Evolutionary conservation across 495 filamentous ascomycete species (phyloP), one percentile per base, ranked within the genome.

Genomic region (Pyrenula massariospora): DNA sequence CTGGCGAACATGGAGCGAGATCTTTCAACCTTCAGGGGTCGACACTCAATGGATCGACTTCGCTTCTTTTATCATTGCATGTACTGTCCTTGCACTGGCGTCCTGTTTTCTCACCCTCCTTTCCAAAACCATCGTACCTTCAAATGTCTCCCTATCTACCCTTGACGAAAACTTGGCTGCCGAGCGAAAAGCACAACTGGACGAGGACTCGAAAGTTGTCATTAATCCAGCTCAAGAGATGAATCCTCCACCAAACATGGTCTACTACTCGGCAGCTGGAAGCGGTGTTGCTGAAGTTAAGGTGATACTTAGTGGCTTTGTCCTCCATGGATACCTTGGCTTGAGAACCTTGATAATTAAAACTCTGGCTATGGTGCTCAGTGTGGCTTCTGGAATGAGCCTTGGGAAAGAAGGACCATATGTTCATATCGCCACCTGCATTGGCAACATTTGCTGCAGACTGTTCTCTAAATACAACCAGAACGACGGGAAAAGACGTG

Each of bases 271-370:
- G 12, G 93, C 92, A 56, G 92, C 93, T 54, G 93, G 93, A 25
- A 95, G 90, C 71, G 93, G 93, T 60, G 93, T 98, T 21, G 93
- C 93, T 20, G 93, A 98, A 70, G 92, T 98, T 47, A 92, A 93
- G 56, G 93, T 98, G 58, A 96, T 98, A 62, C 81, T 96, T 25
- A 96, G 92, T 67, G 93, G 93, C 24, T 98, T 96, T 68, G 91
- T 98, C 54, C 77, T 98, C 24, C 93, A 98, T 74, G 91, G 93
- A 0, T 98, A 96, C 68, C 76, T 98, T 47, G 93, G 93, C 56
- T 68, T 94, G 48, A 91, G 84, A 68, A 98, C 93, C 0, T 78
- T 98, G 23, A 69, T 92, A 11, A 77, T 95, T 62, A 98, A 98
- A 69, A 90, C 88, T 0, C 66, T 88, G 49, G 90, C 83, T 15